A percentile compares a stretch with the other conserved stretches of the same genome.
phyloP scores from a whole-genome alignment of 139 green algal species.

The Monoraphidium neglectum region DNA sequence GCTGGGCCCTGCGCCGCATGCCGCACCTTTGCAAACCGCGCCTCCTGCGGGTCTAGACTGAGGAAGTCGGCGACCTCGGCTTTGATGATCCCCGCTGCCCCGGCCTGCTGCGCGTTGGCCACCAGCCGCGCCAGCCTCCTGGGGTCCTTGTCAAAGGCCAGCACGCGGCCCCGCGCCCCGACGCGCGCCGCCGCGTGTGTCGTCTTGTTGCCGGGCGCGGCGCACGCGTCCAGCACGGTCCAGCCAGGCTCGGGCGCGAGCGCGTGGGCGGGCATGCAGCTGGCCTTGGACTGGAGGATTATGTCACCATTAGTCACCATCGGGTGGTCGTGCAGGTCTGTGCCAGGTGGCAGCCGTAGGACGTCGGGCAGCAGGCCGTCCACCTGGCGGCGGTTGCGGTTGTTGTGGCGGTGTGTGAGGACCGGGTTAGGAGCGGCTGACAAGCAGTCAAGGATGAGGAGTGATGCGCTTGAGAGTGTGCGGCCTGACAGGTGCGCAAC shows the following conservation, averaged over 20 bases:
- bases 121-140: conserved; percentile 70
- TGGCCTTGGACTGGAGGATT: conserved; percentile 84
- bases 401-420: no score
- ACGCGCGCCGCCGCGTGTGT: conserved; percentile 90
- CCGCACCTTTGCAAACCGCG: conserved; percentile 40
- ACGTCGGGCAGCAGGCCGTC: conserved; percentile 82
- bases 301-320: conserved; percentile 76
- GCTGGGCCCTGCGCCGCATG: no score
- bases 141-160: conserved; percentile 87
- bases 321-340: conserved; percentile 87
- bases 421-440: no score
- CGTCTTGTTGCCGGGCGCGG: conserved; percentile 98
- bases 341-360: conserved; percentile 81
- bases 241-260: conserved; percentile 76
- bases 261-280: conserved; percentile 88
- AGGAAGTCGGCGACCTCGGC: conserved; percentile 81
- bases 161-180: conserved; percentile 54
- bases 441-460: no score
- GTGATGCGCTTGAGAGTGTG: no score
- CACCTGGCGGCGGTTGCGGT: not conserved
- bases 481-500: no score
- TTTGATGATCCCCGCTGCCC: conserved; percentile 51
- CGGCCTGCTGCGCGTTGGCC: conserved; percentile 57
- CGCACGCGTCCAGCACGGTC: conserved; percentile 91
- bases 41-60: conserved; percentile 45